Base-by-base conservation (phyloP, 2,329 filamentous ascomycete genomes). In the Pseudogymnoascus sp. region DNA sequence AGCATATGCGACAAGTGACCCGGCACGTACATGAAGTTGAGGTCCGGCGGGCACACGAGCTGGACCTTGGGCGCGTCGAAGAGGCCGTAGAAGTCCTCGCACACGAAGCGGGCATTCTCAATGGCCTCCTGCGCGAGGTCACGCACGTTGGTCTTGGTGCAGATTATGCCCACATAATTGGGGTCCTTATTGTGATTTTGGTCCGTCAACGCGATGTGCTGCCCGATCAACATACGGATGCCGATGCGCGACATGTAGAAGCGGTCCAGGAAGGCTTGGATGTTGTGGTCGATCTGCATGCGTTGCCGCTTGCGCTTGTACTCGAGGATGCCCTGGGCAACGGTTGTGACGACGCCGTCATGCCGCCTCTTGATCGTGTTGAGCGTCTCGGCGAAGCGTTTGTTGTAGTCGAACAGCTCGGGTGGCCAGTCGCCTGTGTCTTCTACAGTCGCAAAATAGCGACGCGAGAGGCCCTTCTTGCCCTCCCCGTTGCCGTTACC, bases 171-270 rank as follows among this genome's bases (percentile, higher is more conserved):
- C 69, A 99, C 94, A 73, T 99, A 97, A 66, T 91, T 90, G 38
- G 92, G 91, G 75, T 97, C 93, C 66, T 87, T 87, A 69, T 92
- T 87, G 70, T 94, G 88, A 71, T 88, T 90, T 77, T 97, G 92
- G 75, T 97, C 93, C 5, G 92, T 96, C 64, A 99, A 82, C 65
- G 94, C 94, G 72, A 99, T 96, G 79, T 99, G 94, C 76, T 99
- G 94, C 62, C 94, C 94, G 71, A 99, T 97, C 60, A 99, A 86
- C 94, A 99, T 99, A 70, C 94, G 90, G 70, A 99, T 99, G 68
- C 94, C 94, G 72, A 99, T 99, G 66, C 94, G 91, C 50, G 92
- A 97, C 94, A 99, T 99, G 82, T 99, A 99, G 78, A 99, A 99
- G 65, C 94, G 90, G 78, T 99, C 94, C 68, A 99, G 85, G 80